Conservation (phyloP, 208 protist genomes). For the Borovskyia barvae region DNA sequence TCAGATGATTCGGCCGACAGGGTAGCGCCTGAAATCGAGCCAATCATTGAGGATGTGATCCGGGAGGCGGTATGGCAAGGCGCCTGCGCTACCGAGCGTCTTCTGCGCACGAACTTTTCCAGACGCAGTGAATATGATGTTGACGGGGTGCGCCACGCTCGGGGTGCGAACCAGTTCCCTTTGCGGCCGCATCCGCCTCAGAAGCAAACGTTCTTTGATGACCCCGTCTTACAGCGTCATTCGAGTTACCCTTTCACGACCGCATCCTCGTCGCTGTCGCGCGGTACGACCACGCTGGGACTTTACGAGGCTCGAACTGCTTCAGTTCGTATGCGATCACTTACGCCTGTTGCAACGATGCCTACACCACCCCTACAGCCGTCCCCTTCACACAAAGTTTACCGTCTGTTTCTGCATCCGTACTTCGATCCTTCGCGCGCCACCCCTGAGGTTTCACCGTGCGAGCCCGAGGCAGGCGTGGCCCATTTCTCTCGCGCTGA, state of each 20-base stretch:
- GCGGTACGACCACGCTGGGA: too few species aligned
- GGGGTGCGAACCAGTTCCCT: background rate
- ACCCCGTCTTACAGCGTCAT: conserved; percentile 6
- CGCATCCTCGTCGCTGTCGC: background rate
- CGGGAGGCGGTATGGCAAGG: background rate
- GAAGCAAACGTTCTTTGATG: conserved; percentile 5
- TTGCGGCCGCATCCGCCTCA: background rate
- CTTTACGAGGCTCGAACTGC: too few species aligned
- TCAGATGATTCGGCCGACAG: too few species aligned
- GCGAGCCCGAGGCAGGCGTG: too few species aligned
- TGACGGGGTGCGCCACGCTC: background rate
- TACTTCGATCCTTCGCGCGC: conserved; percentile 10
- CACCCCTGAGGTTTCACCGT: too few species aligned
- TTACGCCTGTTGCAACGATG: too few species aligned
- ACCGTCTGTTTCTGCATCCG: background rate
- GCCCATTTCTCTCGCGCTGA: too few species aligned
- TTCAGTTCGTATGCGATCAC: too few species aligned
- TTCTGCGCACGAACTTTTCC: background rate
- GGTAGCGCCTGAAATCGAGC: too few species aligned
- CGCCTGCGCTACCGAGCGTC: background rate
- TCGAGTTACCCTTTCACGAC: background rate
- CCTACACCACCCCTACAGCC: background rate
- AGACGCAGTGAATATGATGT: too few species aligned
- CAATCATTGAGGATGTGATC: background rate
- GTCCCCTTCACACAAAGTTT: background rate